Evolutionary conservation across 768 basidiomycete genomes (phyloP), one percentile per base, ranked within the genome.

Genomic region (Clitopilus hobsonii): DNA sequence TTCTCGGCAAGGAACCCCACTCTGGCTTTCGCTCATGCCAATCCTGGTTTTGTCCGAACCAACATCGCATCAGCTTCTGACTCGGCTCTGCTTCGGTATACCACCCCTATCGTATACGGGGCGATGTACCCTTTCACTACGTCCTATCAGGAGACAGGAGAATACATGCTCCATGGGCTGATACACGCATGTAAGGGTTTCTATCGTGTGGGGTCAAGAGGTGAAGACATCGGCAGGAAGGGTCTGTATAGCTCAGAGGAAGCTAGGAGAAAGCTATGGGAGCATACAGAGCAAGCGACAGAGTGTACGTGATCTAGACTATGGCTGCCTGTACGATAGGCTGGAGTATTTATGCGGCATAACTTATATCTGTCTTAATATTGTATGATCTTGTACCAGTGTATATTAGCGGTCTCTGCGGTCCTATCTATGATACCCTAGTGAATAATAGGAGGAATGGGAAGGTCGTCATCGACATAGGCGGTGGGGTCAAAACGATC

Each of bases 41-140:
- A 65, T 38, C 75, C 76, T 1, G 77, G 76, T 5, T 27, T 61
- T 4, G 77, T 79, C 13, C 64, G 70, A 11, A 78, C 78, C 0
- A 51, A 55, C 6, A 26, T 0, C 52, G 62, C 22, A 0, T 69
- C 20, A 0, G 67, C 16, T 28, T 50, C 27, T 38, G 38, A 3
- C 52, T 76, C n/a, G 22, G 27, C 27, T 10, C 48, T 49, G 6
- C 13, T 49, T 23, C 48, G 48, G 22, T 23, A 16, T 6, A 7
- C 58, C 7, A 63, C 60, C 13, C 65, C 64, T 10, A 64, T 74
- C 52, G 55, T 63, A 0, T 54, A 60, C 8, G 58, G 67, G 27
- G 10, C 24, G 6, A 13, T 27, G 16, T 49, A 49, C 22, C 48
- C 48, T 24, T 23, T 49, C 6, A 24, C 48, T 6, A 22, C 24